A percentile compares a stretch with the other conserved stretches of the same genome.
Evolutionary conservation across 1,139 yeast species (phyloP).

Genomic region (Scheffersomyces segobiensis): DNA sequence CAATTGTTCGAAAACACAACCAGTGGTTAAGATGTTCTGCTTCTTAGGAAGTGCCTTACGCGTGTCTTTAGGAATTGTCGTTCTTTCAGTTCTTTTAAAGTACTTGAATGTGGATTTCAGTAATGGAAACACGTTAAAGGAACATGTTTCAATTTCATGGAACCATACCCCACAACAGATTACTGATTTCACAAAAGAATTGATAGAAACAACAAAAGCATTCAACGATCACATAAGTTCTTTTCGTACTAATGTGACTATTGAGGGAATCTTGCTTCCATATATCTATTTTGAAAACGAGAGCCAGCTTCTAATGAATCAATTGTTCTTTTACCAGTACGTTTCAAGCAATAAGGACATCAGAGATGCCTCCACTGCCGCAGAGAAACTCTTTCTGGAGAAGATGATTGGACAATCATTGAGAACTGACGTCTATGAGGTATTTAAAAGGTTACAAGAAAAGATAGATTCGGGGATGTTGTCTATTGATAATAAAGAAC

Average conservation of each 20-base stretch:
- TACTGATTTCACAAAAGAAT: slow-evolving; percentile 37
- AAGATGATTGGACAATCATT: slow-evolving; percentile 62
- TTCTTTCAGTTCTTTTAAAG: background rate
- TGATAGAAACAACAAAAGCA: slow-evolving; percentile 44
- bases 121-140: background rate
- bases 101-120: background rate
- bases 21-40: background rate
- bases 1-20: background rate
- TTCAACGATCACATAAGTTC: slow-evolving; percentile 59
- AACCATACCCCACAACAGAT: slow-evolving; percentile 56
- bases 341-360: slow-evolving; percentile 63
- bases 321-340: slow-evolving; percentile 64
- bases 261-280: slow-evolving; percentile 57
- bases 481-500: slow-evolving; percentile 51
- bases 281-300: slow-evolving; percentile 53
- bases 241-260: slow-evolving; percentile 43
- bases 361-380: slow-evolving; percentile 69
- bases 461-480: slow-evolving; percentile 22
- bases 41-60: background rate
- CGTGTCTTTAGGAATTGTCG: background rate
- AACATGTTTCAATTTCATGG: slow-evolving; percentile 39
- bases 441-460: slow-evolving; percentile 53
- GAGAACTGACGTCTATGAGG: slow-evolving; percentile 67
- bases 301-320: slow-evolving; percentile 43
- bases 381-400: slow-evolving; percentile 57